Conservation (phyloP, 495 filamentous ascomycete species). For the Penicillium mononematosum region DNA sequence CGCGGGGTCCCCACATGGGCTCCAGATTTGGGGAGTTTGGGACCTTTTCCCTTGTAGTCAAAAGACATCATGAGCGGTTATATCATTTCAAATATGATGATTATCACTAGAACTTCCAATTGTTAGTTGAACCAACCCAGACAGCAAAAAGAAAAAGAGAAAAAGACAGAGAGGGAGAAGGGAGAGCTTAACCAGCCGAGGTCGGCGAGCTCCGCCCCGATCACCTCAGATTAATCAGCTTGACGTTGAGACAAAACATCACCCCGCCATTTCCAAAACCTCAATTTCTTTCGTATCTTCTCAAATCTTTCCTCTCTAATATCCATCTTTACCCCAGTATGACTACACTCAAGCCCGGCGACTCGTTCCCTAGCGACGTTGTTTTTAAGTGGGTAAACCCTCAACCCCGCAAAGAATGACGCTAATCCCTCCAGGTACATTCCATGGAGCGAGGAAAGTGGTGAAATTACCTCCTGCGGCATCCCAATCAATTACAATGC, state of each 20-base stretch:
- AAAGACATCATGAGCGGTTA: background rate
- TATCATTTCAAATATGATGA: background rate
- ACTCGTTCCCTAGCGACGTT: conserved; percentile 76
- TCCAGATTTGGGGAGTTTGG: too few species aligned
- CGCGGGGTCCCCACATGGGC: background rate
- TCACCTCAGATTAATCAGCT: conserved; percentile 13
- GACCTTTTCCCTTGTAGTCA: background rate
- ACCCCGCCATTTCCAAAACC: conserved; percentile 3
- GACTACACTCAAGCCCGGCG: conserved; percentile 71
- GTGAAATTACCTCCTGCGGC: conserved; percentile 69
- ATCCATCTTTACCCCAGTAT: conserved; percentile 27
- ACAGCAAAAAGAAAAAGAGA: background rate
- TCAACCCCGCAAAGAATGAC: conserved; percentile 9
- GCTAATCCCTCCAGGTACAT: conserved; percentile 54
- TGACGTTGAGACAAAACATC: background rate
- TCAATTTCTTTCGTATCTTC: conserved; percentile 13
- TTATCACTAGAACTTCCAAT: background rate
- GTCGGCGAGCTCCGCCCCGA: conserved; percentile 10
- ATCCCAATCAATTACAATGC: conserved; percentile 75
- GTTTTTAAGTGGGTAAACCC: conserved; percentile 60
- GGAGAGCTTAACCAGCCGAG: background rate
- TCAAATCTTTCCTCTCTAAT: conserved; percentile 26
- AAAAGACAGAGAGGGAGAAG: background rate
- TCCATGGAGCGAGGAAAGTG: conserved; percentile 63
- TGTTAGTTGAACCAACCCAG: background rate